Evolutionary conservation across 129 eudicot species (phyloP), one percentile per base, ranked within the genome.

Genomic region (Helianthus tuberosus): DNA sequence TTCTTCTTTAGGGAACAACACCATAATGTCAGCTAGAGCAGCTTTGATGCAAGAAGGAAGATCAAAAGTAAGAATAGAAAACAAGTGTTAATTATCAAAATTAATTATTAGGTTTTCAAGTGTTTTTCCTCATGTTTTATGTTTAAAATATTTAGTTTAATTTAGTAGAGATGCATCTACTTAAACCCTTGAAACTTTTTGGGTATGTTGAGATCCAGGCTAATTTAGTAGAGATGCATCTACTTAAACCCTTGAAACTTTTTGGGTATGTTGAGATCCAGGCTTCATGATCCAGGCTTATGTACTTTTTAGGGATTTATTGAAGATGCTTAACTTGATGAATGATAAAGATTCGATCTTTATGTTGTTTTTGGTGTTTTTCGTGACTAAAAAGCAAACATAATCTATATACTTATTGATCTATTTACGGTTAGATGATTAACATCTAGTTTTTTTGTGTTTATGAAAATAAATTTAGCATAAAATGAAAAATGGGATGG

Each of bases 11-110:
- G 74, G 74, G 50, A 78, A 70, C 78, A 75, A 59, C 36, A 76
- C 55, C 35, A 89, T 89, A 41, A 74, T 84, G 86, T 85, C 85
- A 38, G 98, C 96, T 29, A 58, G 98, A 35, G 85, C 81, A 15
- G 84, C 98, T 43, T 77, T 93, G 85, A 76, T 86, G 49, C 81
- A 85, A 64, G 91, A 89, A 85, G 83, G 83, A 72, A 83, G 88
- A 59, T 79, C 86, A 54, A 69, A 83, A 29, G 16, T 69, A 13
- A 69, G 81, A 69, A 77, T 77, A 48, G 47, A 69, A 11, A 77
- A 77, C 38, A 17, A 50, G 38, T 77, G 81, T 62, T 77, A 38
- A 74, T 55, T 43, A 20, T 41, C 11, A 60, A 76, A 44, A 35
- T 68, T 27, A 44, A 35, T 68, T 27, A 35, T 49, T 69, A 47